Evolutionary conservation across 768 basidiomycete genomes (phyloP), one percentile per base, ranked within the genome.

Genomic region (Tulasnella sp.): DNA sequence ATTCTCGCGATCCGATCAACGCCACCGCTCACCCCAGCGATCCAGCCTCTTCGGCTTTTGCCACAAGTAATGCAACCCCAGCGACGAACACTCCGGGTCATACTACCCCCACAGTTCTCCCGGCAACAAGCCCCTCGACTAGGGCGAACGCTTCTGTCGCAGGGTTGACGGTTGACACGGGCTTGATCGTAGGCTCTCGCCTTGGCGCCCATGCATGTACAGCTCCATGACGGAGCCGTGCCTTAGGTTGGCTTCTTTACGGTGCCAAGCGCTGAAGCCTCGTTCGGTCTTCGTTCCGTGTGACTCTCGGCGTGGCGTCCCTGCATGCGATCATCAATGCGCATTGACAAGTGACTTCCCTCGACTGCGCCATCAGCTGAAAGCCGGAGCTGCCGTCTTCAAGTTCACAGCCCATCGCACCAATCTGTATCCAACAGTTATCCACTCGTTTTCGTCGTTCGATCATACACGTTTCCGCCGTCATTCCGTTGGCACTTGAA

Each of bases 1-100:
- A 35, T 35, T 5, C 35, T 35, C 2, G 35, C 2, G 2, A 35
- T 35, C 35, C 35, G 35, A 35, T n/a, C 23, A n/a, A n/a, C n/a
- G n/a, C n/a, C n/a, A n/a, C n/a, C n/a, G n/a, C n/a, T n/a, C n/a
- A n/a, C n/a, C n/a, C n/a, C n/a, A 16, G 77, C 73, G 77, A 32
- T 51, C n/a, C 23, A n/a, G 48, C 51, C 11, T 5, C 5, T 26
- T 67, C 61, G 16, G 55, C 78, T 32, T 57, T 75, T n/a, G 44
- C 81, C 20, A 40, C 80, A 5, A 67, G 35, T 73, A 37, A 39
- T 70, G 42, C 79, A 39, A 5, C 57, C 70, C 71, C 61, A 4
- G 37, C 46, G 11, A 44, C 15, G 16, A 44, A 16, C 44, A 4
- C 16, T 44, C 15, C 7, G 7, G 16, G 44, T 44, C 16, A 0